Evolutionary conservation across 2,329 filamentous ascomycete species (phyloP).

Genomic region (Cordyceps cicadae): DNA sequence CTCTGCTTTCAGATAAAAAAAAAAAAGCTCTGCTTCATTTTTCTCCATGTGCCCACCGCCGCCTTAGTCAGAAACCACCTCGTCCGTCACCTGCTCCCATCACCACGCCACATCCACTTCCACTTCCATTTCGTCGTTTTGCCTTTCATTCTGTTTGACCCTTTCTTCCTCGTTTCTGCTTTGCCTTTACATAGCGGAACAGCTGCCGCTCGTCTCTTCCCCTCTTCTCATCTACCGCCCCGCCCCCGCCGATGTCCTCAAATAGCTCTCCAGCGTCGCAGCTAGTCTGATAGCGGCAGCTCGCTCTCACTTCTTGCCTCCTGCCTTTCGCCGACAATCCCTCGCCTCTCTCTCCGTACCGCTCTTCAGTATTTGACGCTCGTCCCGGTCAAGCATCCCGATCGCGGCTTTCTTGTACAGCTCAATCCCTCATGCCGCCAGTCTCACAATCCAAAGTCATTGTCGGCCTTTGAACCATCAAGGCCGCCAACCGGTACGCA

Average conservation of each 20-base stretch:
- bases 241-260: background rate
- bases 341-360: background rate
- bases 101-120: background rate
- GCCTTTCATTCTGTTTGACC: background rate
- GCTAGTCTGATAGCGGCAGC: slow-evolving; percentile 6
- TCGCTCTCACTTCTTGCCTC: background rate
- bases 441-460: background rate
- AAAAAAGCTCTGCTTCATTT: background rate
- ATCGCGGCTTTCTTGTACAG: background rate
- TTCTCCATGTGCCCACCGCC: background rate
- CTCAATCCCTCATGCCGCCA: background rate
- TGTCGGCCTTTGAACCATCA: slow-evolving; percentile 1
- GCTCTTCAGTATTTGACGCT: background rate
- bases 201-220: background rate
- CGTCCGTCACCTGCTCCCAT: slow-evolving; percentile 8
- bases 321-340: background rate
- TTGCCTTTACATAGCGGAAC: background rate
- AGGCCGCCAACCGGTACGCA: slow-evolving; percentile 7
- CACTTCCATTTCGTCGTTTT: background rate
- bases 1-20: background rate
- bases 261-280: slow-evolving; percentile 3
- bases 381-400: background rate
- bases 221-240: background rate
- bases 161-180: background rate
- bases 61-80: slow-evolving; percentile 4